Base-by-base conservation (phyloP, 176 grass and related monocot species). In the Cocos nucifera region DNA sequence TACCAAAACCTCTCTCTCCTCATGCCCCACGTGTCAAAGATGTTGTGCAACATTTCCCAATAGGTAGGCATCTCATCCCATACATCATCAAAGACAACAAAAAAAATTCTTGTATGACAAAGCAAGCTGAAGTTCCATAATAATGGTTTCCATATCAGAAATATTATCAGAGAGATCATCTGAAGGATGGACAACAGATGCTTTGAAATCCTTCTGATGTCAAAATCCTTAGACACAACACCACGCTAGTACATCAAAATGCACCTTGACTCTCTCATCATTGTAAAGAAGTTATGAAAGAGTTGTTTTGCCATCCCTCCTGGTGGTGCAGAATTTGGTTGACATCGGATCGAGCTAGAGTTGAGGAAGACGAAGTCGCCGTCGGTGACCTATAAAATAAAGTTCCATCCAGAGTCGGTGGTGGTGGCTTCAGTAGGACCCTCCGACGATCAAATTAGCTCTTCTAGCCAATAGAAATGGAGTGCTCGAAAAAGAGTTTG, bases 251-350 rank as follows among this genome's bases (percentile, higher is more conserved):
- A 20, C 44, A 4, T 20, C 5, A 44, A 81, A 86, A 62, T 54
- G 29, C 1, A 70, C 44, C 17, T 57, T 19, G 4, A 77, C 20
- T 16, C 50, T 27, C 25, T 35, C 27, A 17, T 86, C 14, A 8
- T 57, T 66, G 59, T 62, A 86, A 1, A 74, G 71, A 17, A 56
- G 2, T 39, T 78, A 69, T 66, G 69, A 63, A 28, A 81, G 83
- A 70, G 78, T 52, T 10, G 78, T 81, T 56, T 81, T 86, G 22
- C 83, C 83, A 86, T 58, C 30, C 78, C 73, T 25, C 73, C 68
- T 19, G n/a, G n/a, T n/a, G n/a, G n/a, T n/a, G n/a, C n/a, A n/a
- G n/a, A n/a, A n/a, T n/a, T n/a, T n/a, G n/a, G n/a, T n/a, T n/a
- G n/a, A n/a, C n/a, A n/a, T n/a, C n/a, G n/a, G n/a, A n/a, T n/a